A percentile compares a stretch with the other conserved stretches of the same genome.
These are phyloP conservation scores for Coix lacrymajobi DNA, from an alignment of 176 grass and related monocot genomes.

Conservation along the genomic window DNA sequence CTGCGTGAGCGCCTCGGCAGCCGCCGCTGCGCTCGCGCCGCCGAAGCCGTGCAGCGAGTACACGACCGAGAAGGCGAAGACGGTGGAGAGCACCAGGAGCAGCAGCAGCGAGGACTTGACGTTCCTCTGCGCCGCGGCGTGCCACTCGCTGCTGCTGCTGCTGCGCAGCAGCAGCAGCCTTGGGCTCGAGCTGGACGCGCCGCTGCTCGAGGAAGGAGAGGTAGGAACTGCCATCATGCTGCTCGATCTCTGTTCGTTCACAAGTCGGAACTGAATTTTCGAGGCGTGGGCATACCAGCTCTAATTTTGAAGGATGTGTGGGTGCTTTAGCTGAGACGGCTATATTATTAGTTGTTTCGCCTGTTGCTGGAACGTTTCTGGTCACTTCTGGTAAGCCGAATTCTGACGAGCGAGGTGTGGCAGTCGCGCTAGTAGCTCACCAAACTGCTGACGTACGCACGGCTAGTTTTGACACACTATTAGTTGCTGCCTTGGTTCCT, in stretches of 20 bases:
- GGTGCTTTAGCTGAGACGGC: not conserved
- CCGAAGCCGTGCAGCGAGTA: slow-evolving; percentile 15
- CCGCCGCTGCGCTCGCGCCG: not conserved
- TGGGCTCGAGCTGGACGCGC: not conserved
- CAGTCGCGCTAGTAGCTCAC: slow-evolving; percentile 23
- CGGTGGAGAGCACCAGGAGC: slow-evolving; percentile 41
- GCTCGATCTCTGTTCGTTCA: not conserved
- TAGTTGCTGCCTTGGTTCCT: not conserved
- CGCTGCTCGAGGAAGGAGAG: not conserved
- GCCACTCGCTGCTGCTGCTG: slow-evolving; percentile 40
- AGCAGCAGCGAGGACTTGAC: slow-evolving; percentile 38
- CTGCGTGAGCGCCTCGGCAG: not conserved
- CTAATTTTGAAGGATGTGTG: slow-evolving; percentile 5
- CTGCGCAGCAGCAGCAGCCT: not conserved
- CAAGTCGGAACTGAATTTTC: not conserved
- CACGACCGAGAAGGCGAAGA: slow-evolving; percentile 32
- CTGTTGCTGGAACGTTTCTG: not conserved
- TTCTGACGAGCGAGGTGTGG: not conserved
- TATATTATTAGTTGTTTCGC: not conserved
- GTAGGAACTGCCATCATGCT: slow-evolving; percentile 23
- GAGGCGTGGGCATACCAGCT: not conserved
- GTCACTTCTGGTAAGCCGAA: slow-evolving; percentile 29
- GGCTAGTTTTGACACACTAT: not conserved
- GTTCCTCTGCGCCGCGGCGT: slow-evolving; percentile 37
- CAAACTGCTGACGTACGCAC: slow-evolving; percentile 19